Base-by-base conservation (phyloP, 2,329 filamentous ascomycete genomes). In the Claviceps quebecensis region DNA sequence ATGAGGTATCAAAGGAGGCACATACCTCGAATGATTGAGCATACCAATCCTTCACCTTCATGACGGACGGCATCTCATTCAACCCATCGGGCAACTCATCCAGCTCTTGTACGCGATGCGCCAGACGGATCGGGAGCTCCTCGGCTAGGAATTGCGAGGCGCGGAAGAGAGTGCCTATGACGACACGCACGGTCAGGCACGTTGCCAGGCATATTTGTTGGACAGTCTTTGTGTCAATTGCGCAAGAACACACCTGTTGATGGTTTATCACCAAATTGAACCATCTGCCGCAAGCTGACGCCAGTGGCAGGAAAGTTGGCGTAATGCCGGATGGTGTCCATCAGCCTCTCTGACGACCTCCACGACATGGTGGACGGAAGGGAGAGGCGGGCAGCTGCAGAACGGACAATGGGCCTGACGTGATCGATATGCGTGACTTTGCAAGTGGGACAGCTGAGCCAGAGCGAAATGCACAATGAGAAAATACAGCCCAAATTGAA, bases 91-190 rank as follows among this genome's bases (percentile, higher is more conserved):
- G 93, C 2, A 98, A 75, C 63, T 88, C 86, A 55, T 86, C 83
- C 53, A 98, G 80, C 72, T 98, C 93, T 69, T 95, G 87, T 54
- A 98, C 93, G 57, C 93, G 86, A 71, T 98, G 93, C 61, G 93
- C 93, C 55, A 98, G 77, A 50, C 93, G 87, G 63, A 98, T 98
- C 59, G 93, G 93, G 23, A 98, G 81, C 74, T 98, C 93, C 74
- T 98, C 93, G 62, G 91, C 93, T 53, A 98, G 83, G 70, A 98
- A 98, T 72, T 97, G 93, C 26, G 93, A 97, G 49, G 93, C 93
- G 66, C 91, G 87, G 72, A 97, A 98, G 52, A 98, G 77, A 50
- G 93, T 98, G 59, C 91, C 91, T 93, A 60, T 36, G 41, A 17
- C 34, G 22, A 17, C 26, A 16, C 14, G 43, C 51, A 48, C 47